phyloP scores from a whole-genome alignment of 176 grass and related monocot genomes.

The Alopecurus myosuroides region DNA sequence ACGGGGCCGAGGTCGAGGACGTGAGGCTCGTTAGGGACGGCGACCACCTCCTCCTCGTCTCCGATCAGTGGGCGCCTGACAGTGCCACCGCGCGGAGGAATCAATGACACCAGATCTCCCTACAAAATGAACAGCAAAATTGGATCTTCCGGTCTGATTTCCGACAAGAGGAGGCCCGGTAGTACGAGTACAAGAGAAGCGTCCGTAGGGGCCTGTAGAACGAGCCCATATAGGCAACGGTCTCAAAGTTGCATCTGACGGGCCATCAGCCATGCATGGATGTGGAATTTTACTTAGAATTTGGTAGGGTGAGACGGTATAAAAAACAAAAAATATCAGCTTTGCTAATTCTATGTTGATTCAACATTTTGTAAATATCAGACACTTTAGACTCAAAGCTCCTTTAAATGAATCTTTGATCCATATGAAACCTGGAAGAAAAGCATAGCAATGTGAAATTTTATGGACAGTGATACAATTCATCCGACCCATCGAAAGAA shows the following conservation, averaged over 20 bases:
- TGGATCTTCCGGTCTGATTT: not conserved
- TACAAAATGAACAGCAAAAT: not conserved
- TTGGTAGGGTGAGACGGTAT: not conserved
- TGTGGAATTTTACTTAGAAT: not conserved
- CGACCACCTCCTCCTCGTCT: conserved; percentile 51
- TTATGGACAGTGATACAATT: not conserved
- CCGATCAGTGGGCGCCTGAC: conserved; percentile 16
- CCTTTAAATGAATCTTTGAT: not conserved
- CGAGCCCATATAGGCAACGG: not conserved
- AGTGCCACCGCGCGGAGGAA: not conserved
- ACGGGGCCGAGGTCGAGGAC: conserved; percentile 63
- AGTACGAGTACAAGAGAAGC: not conserved
- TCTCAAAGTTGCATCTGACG: not conserved
- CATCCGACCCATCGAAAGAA: too few species aligned
- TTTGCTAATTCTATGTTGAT: not conserved
- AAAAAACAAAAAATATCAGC: not conserved
- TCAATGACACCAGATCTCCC: not conserved
- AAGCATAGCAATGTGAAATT: not conserved
- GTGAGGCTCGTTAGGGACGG: conserved; percentile 65
- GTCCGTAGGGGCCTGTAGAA: not conserved
- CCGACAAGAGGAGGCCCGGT: not conserved
- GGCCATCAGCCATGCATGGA: not conserved
- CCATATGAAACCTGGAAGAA: not conserved
- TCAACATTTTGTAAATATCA: not conserved
- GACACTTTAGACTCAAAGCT: not conserved